phyloP scores from a whole-genome alignment of 805 yeast genomes.

The Nakazawaea peltata region DNA sequence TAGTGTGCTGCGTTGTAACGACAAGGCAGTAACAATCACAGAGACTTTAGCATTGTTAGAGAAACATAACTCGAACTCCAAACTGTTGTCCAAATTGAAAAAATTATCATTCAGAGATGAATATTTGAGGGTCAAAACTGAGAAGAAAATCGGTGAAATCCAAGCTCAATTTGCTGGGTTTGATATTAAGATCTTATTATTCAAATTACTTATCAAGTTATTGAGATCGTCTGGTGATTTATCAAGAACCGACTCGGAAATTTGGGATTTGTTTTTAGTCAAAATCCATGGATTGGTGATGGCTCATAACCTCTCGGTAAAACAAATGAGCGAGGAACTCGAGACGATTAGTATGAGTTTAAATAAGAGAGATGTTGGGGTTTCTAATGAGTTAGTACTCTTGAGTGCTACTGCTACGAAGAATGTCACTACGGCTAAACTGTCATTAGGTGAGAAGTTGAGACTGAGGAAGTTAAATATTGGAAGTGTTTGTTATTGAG shows the following conservation, averaged over 20 bases:
- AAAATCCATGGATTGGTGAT: no score
- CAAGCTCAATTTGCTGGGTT: constrained; percentile 13
- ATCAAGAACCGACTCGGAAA: no score
- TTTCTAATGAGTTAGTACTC: background rate
- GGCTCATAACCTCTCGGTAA: no score
- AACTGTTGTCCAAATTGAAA: constrained; percentile 2
- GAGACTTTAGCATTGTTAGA: no score
- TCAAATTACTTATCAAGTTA: background rate
- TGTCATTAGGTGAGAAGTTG: constrained; percentile 7
- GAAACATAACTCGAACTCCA: background rate
- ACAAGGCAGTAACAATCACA: no score
- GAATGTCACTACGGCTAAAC: background rate
- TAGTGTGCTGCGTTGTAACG: no score
- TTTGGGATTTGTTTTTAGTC: no score
- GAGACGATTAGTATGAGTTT: background rate
- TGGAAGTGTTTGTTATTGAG: no score
- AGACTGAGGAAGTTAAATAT: constrained; percentile 1
- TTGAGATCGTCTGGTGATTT: no score
- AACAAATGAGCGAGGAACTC: no score
- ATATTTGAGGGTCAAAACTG: constrained; percentile 10
- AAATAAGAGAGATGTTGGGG: background rate
- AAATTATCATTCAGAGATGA: constrained; percentile 16
- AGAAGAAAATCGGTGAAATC: constrained; percentile 10
- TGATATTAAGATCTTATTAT: constrained; percentile 3
- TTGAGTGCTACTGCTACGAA: background rate